Percentiles rank a stretch among this genome's conserved stretches.
phyloP scores from a whole-genome alignment of 371 early-diverging fungal genomes.

The Mortierella sp. region DNA sequence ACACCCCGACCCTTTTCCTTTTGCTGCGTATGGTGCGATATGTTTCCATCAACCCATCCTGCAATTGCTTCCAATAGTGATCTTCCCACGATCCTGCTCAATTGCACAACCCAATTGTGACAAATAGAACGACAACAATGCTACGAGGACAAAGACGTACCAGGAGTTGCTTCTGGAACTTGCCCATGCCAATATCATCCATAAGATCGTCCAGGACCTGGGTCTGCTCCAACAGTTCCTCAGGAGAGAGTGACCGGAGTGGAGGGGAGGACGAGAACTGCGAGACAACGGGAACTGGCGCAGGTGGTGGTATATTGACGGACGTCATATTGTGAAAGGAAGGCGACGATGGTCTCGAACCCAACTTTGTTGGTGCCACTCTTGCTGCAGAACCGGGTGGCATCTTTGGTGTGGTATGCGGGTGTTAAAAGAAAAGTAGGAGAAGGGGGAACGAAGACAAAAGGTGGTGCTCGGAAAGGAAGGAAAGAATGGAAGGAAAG shows the following conservation, averaged over 20 bases:
- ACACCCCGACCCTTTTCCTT: not conserved
- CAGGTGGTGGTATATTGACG: not conserved
- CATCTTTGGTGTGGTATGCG: not conserved
- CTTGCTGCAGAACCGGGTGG: slow-evolving; percentile 11
- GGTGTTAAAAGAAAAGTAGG: not conserved
- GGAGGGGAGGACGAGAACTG: not conserved
- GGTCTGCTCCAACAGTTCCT: slow-evolving; percentile 30
- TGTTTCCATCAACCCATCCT: not conserved
- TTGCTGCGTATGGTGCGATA: not conserved
- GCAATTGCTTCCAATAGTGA: not conserved
- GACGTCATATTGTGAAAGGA: not conserved
- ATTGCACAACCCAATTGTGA: not conserved
- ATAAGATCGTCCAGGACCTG: slow-evolving; percentile 70
- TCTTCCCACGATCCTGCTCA: not conserved
- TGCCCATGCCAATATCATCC: slow-evolving; percentile 81
- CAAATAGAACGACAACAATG: too few species aligned
- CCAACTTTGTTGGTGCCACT: not conserved
- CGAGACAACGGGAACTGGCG: not conserved
- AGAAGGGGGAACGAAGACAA: not conserved
- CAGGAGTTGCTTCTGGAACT: slow-evolving; percentile 83
- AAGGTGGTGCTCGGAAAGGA: not conserved
- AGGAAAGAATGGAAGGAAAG: not conserved
- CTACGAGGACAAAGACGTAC: slow-evolving; percentile 45
- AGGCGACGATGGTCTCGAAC: not conserved
- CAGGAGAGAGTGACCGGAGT: slow-evolving; percentile 37